A percentile compares a stretch with the other conserved stretches of the same genome.
phyloP scores from a whole-genome alignment of 2,329 filamentous ascomycete genomes.

The Curvularia eragrostidis region DNA sequence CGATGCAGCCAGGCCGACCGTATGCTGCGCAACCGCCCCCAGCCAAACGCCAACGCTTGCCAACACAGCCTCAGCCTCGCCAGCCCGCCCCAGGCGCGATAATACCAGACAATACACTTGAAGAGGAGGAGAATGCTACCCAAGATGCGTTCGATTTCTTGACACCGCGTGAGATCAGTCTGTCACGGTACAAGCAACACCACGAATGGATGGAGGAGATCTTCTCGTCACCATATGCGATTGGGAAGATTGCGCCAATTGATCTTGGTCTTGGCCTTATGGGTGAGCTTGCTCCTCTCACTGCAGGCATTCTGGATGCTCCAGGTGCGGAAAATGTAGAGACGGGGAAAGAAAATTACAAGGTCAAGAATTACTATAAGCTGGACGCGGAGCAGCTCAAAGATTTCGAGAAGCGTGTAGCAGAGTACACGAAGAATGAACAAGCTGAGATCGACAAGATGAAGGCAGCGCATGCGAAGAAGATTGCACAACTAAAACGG shows the following conservation, averaged over 20 bases:
- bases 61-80: slow-evolving; percentile 52
- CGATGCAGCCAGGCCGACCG: slow-evolving; percentile 44
- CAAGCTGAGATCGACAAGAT: slow-evolving; percentile 84
- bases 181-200: slow-evolving; percentile 87
- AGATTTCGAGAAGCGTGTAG: slow-evolving; percentile 81
- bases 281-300: slow-evolving; percentile 81
- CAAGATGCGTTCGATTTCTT: slow-evolving; percentile 88
- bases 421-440: slow-evolving; percentile 73
- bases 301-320: slow-evolving; percentile 81
- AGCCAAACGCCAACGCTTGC: slow-evolving; percentile 54
- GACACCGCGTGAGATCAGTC: slow-evolving; percentile 86
- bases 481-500: slow-evolving; percentile 75
- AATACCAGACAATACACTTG: slow-evolving; percentile 60
- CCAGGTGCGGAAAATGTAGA: slow-evolving; percentile 42
- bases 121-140: slow-evolving; percentile 89
- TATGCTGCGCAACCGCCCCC: slow-evolving; percentile 53
- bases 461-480: slow-evolving; percentile 77
- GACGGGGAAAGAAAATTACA: slow-evolving; percentile 34
- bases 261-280: slow-evolving; percentile 81
- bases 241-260: slow-evolving; percentile 82
- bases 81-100: slow-evolving; percentile 45
- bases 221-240: slow-evolving; percentile 85
- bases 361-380: slow-evolving; percentile 65
- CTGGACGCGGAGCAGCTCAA: slow-evolving; percentile 79
- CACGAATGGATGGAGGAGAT: slow-evolving; percentile 99